Base-by-base conservation (phyloP, 2,329 filamentous ascomycete genomes). In the Colletotrichum falcatum region DNA sequence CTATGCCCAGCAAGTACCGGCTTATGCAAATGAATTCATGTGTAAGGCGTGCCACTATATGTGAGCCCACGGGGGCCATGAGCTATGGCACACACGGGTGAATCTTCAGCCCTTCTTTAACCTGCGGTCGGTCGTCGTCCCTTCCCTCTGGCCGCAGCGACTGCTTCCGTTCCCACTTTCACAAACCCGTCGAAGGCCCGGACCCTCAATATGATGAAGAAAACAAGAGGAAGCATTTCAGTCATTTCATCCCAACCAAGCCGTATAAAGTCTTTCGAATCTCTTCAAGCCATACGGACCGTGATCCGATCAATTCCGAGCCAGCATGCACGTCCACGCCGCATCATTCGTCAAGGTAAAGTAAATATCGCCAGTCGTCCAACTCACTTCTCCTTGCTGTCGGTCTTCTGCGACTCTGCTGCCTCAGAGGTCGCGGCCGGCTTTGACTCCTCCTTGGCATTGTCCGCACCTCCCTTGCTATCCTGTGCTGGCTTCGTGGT, bases 401-500 rank as follows among this genome's bases (percentile, higher is more conserved):
- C 70, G 26, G 28, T 42, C 51, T 65, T 65, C 58, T 61, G 49
- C 35, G 56, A 33, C 49, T 72, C 65, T 49, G 65, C 70, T n/a
- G 62, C 60, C 33, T 67, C 62, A 16, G 70, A 48, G 28, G 60
- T 39, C 14, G 65, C 55, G 53, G 63, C 49, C 12, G 68, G 55
- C 71, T 73, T 72, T 39, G 71, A 59, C 64, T 73, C 71, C 20
- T 73, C 71, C 33, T 55, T 46, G 56, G 61, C 9, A 61, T 73
- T 71, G 35, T 71, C 60, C 46, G 63, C 69, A 26, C 61, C 58
- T 46, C 65, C n/a, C 61, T 74, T 69, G 49, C 61, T 62, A 53
- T 73, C 66, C 42, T 73, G 64, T 48, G 68, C 72, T 46, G 67
- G 72, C 65, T 75, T 74, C 75, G 59, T 76, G 74, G 54, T 48